Percentiles rank a stretch among this genome's conserved stretches.
Evolutionary conservation across 1,139 yeast genomes (phyloP).

Genomic region (Candida glucosophila): DNA sequence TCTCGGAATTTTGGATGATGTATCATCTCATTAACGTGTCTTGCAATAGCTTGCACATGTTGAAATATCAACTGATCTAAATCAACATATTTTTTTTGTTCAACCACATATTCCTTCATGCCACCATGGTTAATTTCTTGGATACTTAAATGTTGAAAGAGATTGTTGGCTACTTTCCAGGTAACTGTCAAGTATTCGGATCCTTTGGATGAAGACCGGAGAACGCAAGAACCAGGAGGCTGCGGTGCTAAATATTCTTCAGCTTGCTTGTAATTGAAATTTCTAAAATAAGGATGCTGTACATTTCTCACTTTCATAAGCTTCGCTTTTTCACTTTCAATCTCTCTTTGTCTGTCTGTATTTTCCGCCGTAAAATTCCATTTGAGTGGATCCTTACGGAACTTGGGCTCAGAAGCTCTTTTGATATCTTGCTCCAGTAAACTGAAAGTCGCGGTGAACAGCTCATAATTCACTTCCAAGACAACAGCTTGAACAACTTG

Average conservation of each 20-base stretch:
- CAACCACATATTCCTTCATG: conserved; percentile 61
- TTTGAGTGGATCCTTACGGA: conserved; percentile 50
- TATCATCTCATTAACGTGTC: conserved; percentile 77
- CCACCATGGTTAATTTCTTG: conserved; percentile 55
- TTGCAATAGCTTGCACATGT: conserved; percentile 79
- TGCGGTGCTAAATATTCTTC: conserved; percentile 87
- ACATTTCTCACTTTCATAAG: conserved; percentile 56
- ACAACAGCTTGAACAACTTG: conserved; percentile 86
- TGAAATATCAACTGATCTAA: conserved; percentile 88
- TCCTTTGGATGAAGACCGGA: conserved; percentile 91
- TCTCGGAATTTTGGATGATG: conserved; percentile 82
- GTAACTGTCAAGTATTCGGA: conserved; percentile 83
- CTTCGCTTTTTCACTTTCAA: conserved; percentile 51
- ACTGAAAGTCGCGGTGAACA: conserved; percentile 68
- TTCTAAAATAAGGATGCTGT: conserved; percentile 86
- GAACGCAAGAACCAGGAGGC: conserved; percentile 85
- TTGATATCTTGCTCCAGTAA: conserved; percentile 58
- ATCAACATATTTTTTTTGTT: conserved; percentile 66
- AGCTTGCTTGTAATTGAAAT: conserved; percentile 79
- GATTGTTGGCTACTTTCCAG: conserved; percentile 88
- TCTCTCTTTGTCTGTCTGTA: conserved; percentile 51
- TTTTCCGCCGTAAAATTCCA: conserved; percentile 85
- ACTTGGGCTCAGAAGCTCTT: conserved; percentile 43
- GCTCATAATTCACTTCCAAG: conserved; percentile 57
- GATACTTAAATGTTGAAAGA: conserved; percentile 87